Percentiles rank a stretch among this genome's conserved stretches.
phyloP scores from a whole-genome alignment of 108 stramenopile genomes.

The Discostella pseudostelligera region DNA sequence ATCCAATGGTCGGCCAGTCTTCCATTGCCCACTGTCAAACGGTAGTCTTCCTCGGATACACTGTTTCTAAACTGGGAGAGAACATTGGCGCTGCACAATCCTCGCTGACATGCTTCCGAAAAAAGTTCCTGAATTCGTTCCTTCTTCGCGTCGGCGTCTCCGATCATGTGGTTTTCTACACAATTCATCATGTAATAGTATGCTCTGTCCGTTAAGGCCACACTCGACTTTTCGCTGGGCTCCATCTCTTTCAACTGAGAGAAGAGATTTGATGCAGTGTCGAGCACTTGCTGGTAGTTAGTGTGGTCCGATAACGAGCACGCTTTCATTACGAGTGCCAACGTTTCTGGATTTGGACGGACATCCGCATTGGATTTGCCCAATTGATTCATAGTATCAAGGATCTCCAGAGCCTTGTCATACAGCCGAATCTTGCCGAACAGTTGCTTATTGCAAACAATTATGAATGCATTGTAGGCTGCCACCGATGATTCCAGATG shows the following conservation, averaged over 20 bases:
- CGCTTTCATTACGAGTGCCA: constrained; percentile 43
- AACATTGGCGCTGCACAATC: constrained; percentile 29
- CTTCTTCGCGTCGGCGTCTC: constrained; percentile 27
- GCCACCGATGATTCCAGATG: constrained; percentile 30
- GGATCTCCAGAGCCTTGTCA: constrained; percentile 23
- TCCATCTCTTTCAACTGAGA: constrained; percentile 25
- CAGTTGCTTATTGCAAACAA: constrained; percentile 25
- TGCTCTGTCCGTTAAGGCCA: constrained; percentile 36
- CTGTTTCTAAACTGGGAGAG: constrained; percentile 33
- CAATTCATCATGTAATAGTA: constrained; percentile 53
- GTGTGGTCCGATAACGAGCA: constrained; percentile 30
- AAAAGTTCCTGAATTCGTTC: constrained; percentile 43
- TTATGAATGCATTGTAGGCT: constrained; percentile 43
- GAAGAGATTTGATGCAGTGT: constrained; percentile 27
- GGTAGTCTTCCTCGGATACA: constrained; percentile 46
- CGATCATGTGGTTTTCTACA: constrained; percentile 10
- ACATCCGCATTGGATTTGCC: constrained; percentile 12
- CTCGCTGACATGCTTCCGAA: constrained; percentile 43
- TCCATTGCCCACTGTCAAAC: constrained; percentile 43
- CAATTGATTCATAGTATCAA: constrained; percentile 25
- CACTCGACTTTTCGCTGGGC: constrained; percentile 25
- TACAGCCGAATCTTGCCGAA: constrained; percentile 18
- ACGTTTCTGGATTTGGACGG: constrained; percentile 34
- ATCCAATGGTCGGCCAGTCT: constrained; percentile 52
- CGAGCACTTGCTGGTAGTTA: constrained; percentile 33